Conservation (phyloP, 768 basidiomycete species). For the Coprinellus aureogranulatus region DNA sequence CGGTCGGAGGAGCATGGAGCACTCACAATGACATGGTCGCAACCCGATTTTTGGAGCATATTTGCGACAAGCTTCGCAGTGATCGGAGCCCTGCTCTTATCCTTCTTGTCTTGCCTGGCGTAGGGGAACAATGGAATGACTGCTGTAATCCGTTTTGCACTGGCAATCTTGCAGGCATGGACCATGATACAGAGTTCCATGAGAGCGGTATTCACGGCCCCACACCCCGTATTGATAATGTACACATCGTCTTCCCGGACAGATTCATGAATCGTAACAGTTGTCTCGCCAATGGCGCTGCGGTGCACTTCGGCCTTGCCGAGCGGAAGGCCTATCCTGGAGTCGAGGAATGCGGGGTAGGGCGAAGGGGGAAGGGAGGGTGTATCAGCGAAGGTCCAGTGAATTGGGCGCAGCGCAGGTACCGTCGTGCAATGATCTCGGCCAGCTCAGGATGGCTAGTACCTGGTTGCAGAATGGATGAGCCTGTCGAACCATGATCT, state of each 20-base stretch:
- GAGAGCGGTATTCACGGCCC: conserved; percentile 85
- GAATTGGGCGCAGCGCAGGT: conserved; percentile 27
- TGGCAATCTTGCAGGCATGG: conserved; percentile 99
- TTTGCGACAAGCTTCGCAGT: conserved; percentile 98
- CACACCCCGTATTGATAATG: conserved; percentile 92
- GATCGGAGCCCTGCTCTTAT: conserved; percentile 97
- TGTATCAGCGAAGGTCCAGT: conserved; percentile 12
- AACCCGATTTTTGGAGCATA: conserved; percentile 89
- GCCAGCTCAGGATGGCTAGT: conserved; percentile 96
- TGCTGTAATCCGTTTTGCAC: conserved; percentile 96
- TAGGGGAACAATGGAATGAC: conserved; percentile 97
- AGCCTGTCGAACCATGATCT: not conserved
- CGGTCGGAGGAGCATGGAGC: not conserved
- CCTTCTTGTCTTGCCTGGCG: conserved; percentile 97
- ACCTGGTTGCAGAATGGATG: conserved; percentile 42
- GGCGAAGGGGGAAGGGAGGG: conserved; percentile 12
- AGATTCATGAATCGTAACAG: conserved; percentile 88
- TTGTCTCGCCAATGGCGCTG: conserved; percentile 88
- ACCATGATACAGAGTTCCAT: conserved; percentile 99
- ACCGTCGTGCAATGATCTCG: conserved; percentile 91
- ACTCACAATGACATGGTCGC: conserved; percentile 95
- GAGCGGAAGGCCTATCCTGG: conserved; percentile 84
- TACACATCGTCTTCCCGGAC: conserved; percentile 99
- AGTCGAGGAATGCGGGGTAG: conserved; percentile 20
- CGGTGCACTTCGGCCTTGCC: conserved; percentile 85